Evolutionary conservation across 441 rosid genomes (phyloP), one percentile per base, ranked within the genome.

Genomic region (Monsonia emarginata): DNA sequence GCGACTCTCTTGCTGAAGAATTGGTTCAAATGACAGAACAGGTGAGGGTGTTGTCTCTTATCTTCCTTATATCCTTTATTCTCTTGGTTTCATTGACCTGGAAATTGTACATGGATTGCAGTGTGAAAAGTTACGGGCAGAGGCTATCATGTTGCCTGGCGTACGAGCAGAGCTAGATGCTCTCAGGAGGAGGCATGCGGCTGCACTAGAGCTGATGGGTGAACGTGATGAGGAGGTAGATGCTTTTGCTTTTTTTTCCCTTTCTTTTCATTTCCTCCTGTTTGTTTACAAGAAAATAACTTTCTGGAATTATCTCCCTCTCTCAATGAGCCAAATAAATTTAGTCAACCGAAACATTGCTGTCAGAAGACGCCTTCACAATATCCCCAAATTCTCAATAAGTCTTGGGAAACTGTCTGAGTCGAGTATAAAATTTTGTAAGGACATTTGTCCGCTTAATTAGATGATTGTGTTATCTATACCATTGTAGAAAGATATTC

Each of bases 141-240:
- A 89, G 72, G 90, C 97, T 36, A 80, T 81, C 24, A 73, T 64
- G 67, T 73, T 95, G 69, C 97, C 98, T 60, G 88, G 97, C 34
- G 66, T 91, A 70, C 84, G 80, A 66, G 99, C 95, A 62, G 99
- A 95, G 83, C 83, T 91, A 40, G 97, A 94, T 72, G 96, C 92
- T 57, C 78, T 94, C 46, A 86, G 99, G 74, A 79, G 86, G 78
- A 85, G 98, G 77, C 97, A 95, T 79, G 71, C 97, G 21, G 97
- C 98, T 73, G 97, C 99, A 0, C 72, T 95, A 80, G 99, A 95
- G 85, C 84, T 89, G 67, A 95, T 91, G 98, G 99, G 99, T 63
- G 99, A 95, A 78, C 95, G 96, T 68, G 99, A 95, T 48, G 99
- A 95, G 82, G 98, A 91, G 93, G 99, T 95, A 30, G 5, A 16